These are phyloP conservation scores for Paraurostyla sp. DNA, from an alignment of 73 alveolate genomes.

Conservation along the genomic window DNA sequence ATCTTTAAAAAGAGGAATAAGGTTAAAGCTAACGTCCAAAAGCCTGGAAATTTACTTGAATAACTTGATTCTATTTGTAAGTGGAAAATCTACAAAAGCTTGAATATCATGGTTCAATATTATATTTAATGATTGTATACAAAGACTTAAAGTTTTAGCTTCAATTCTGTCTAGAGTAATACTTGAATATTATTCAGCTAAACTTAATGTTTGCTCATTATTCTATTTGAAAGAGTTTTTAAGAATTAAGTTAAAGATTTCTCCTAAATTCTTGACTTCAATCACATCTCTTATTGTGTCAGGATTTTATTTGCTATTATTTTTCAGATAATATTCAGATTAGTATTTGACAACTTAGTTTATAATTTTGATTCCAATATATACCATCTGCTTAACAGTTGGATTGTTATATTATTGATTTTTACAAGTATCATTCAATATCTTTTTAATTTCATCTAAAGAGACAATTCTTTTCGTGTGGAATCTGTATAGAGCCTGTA, in stretches of 20 bases:
- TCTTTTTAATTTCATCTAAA: slow-evolving; percentile 42
- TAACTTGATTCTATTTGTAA: slow-evolving; percentile 16
- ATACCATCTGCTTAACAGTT: not conserved
- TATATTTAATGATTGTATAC: slow-evolving; percentile 23
- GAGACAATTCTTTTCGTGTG: slow-evolving; percentile 1
- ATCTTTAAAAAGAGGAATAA: slow-evolving; percentile 19
- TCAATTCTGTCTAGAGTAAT: slow-evolving; percentile 31
- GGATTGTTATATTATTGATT: slow-evolving; percentile 6
- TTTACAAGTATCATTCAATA: slow-evolving; percentile 22
- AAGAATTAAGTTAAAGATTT: slow-evolving; percentile 10
- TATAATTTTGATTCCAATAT: slow-evolving; percentile 24
- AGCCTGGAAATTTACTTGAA: slow-evolving; percentile 28
- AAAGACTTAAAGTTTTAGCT: slow-evolving; percentile 11
- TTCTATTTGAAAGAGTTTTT: slow-evolving; percentile 10
- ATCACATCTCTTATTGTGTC: slow-evolving; percentile 22
- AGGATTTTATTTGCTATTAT: not conserved
- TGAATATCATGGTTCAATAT: slow-evolving; percentile 31
- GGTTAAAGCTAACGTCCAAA: not conserved
- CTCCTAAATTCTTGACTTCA: slow-evolving; percentile 33
- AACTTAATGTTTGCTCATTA: not conserved
- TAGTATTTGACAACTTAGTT: slow-evolving; percentile 13
- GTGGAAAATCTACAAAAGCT: slow-evolving; percentile 42
- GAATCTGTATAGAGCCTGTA: slow-evolving; percentile 29
- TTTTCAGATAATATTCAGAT: not conserved
- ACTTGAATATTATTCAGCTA: not conserved